These are phyloP conservation scores for Termitomyces titanicus DNA, from an alignment of 768 basidiomycete genomes.

Conservation along the genomic window DNA sequence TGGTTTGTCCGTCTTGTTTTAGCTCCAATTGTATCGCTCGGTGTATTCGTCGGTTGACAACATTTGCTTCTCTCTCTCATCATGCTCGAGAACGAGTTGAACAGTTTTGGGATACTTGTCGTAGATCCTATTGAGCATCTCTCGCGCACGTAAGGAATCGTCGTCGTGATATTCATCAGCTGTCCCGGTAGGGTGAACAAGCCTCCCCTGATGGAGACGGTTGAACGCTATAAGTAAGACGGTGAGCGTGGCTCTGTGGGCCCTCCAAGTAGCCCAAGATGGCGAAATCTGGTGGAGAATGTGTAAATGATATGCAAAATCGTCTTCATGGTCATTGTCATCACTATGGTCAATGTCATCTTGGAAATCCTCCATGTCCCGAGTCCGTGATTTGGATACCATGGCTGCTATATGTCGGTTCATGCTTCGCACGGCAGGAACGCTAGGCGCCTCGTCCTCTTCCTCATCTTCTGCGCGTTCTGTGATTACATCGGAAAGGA, in stretches of 20 bases:
- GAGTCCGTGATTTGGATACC: conserved; percentile 11
- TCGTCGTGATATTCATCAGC: conserved; percentile 22
- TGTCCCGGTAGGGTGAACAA: conserved; percentile 37
- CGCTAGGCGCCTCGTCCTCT: conserved; percentile 21
- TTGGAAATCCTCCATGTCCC: conserved; percentile 12
- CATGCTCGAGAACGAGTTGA: conserved; percentile 28
- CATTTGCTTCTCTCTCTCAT: conserved; percentile 24
- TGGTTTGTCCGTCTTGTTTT: background rate
- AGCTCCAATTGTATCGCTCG: conserved; percentile 25
- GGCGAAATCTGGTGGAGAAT: conserved; percentile 63
- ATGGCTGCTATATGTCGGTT: conserved; percentile 14
- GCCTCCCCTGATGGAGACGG: conserved; percentile 47
- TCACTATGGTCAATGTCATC: conserved; percentile 17
- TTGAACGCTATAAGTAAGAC: conserved; percentile 43
- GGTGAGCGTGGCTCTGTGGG: conserved; percentile 48
- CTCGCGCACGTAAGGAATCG: conserved; percentile 29
- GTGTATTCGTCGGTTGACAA: conserved; percentile 24
- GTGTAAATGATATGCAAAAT: conserved; percentile 57
- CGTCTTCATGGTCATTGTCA: conserved; percentile 30
- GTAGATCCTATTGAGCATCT: conserved; percentile 44
- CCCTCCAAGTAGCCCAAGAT: conserved; percentile 61
- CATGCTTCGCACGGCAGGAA: conserved; percentile 27
- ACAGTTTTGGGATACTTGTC: conserved; percentile 47
- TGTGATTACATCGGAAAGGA: conserved; percentile 32
- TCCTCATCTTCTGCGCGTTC: background rate